These are phyloP conservation scores for Trametes sanguinea DNA, from an alignment of 768 basidiomycete species.

Conservation along the genomic window DNA sequence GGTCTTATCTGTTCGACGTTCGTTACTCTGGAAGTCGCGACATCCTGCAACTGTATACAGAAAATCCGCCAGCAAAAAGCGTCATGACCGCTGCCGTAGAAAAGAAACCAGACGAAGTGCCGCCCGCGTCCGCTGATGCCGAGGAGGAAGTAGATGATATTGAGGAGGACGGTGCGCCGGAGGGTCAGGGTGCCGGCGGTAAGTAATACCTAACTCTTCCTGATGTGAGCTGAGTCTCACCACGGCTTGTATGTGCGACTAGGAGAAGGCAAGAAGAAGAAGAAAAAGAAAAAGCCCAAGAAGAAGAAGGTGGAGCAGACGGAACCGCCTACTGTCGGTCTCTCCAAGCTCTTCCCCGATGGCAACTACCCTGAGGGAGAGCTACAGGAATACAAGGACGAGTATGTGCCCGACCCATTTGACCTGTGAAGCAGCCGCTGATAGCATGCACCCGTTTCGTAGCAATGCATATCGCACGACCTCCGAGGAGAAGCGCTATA, in stretches of 20 bases:
- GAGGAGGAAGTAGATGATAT: slow-evolving; percentile 31
- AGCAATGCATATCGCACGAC: slow-evolving; percentile 89
- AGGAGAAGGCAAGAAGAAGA: slow-evolving; percentile 75
- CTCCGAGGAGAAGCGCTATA: slow-evolving; percentile 85
- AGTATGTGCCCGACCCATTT: slow-evolving; percentile 53
- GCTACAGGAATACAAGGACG: slow-evolving; percentile 86
- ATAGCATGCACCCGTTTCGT: slow-evolving; percentile 1
- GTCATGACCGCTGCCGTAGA: slow-evolving; percentile 19
- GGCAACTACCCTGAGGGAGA: slow-evolving; percentile 93
- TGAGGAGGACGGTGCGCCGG: slow-evolving; percentile 31
- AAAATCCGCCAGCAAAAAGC: neutral
- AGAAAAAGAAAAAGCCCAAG: slow-evolving; percentile 94
- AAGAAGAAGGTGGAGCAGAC: slow-evolving; percentile 76
- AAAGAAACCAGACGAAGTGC: slow-evolving; percentile 26
- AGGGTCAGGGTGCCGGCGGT: slow-evolving; percentile 27
- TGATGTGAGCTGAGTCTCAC: neutral
- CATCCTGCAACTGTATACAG: neutral
- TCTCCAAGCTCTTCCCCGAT: slow-evolving; percentile 85
- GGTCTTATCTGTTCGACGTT: neutral
- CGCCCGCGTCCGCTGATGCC: slow-evolving; percentile 24
- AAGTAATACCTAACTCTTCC: slow-evolving; percentile 1
- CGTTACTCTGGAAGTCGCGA: neutral
- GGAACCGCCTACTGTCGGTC: slow-evolving; percentile 88
- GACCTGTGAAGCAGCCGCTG: neutral
- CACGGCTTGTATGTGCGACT: neutral